Evolutionary conservation across 2,329 filamentous ascomycete genomes (phyloP), one percentile per base, ranked within the genome.

Genomic region (Alternaria sp.): DNA sequence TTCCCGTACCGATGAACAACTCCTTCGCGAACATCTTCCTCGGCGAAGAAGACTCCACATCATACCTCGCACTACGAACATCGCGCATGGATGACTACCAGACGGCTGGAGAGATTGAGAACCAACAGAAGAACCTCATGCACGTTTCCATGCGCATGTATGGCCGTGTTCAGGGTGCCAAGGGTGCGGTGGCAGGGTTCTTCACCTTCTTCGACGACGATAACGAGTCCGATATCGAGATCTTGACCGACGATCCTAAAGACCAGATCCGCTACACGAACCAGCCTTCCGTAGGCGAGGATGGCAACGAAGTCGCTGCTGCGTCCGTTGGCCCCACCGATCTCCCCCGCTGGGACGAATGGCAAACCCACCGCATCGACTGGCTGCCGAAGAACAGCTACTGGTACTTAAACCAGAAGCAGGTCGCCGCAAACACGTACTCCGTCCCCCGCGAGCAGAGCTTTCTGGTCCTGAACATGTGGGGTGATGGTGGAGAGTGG

Each of bases 401-500:
- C 21, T 90, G 87, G 87, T 89, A 83, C 67, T 81, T 88, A 19
- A 80, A 88, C 67, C 85, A 83, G 30, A 72, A 80, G 40, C 76
- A 86, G 68, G 80, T 85, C 2, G 84, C 86, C 3, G 83, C 80
- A 21, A 88, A 87, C 67, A 81, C 80, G 4, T 87, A 87, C 69
- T 86, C 87, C 61, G 84, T 85, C 13, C 88, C 88, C 0, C 79
- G 81, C 23, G 84, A 86, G 53, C 79, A 83, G 5, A 84, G 83
- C 36, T 82, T 83, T 57, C 74, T 90, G 52, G 83, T 87, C 28
- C 79, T 90, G 69, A 90, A 89, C 69, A 82, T 86, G 51, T 90
- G 88, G 87, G 85, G 86, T 59, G 84, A 89, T 64, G 87, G 87
- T 19, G 87, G 87, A 5, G 78, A 79, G 51, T 90, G 87, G 87